Conservation (phyloP, 441 rosid genomes). For the Geranium incanum region DNA sequence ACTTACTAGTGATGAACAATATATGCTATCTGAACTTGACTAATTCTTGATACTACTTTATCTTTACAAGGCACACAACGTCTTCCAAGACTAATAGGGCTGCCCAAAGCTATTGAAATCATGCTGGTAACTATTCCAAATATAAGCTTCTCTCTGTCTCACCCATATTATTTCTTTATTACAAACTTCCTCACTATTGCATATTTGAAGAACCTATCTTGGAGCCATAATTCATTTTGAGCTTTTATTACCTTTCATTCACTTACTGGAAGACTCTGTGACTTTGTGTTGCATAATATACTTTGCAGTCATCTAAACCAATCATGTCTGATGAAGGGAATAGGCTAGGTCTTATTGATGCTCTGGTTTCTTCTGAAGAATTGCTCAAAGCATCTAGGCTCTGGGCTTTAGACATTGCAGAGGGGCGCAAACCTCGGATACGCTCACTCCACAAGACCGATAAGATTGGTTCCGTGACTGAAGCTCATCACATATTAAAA, state of each 20-base stretch:
- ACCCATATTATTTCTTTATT: not conserved
- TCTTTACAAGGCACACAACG: constrained; percentile 76
- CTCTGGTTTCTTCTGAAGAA: constrained; percentile 61
- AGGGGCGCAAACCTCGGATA: constrained; percentile 28
- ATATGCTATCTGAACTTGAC: constrained; percentile 8
- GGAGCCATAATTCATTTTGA: constrained; percentile 1
- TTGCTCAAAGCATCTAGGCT: constrained; percentile 61
- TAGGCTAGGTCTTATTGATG: constrained; percentile 80
- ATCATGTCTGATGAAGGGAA: constrained; percentile 80
- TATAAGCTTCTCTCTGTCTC: not conserved
- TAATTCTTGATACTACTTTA: constrained; percentile 15
- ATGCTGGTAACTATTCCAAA: constrained; percentile 51
- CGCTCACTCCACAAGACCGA: constrained; percentile 23
- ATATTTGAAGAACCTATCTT: constrained; percentile 4
- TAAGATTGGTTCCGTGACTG: constrained; percentile 26
- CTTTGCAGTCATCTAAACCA: constrained; percentile 64
- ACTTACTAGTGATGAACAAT: constrained; percentile 6
- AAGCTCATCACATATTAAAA: constrained; percentile 22
- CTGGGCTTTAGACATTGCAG: constrained; percentile 29
- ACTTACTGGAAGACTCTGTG: not conserved
- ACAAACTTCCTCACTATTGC: not conserved
- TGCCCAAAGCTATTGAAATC: constrained; percentile 77
- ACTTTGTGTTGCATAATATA: not conserved
- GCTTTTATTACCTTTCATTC: constrained; percentile 1
- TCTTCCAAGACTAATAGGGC: constrained; percentile 88